Evolutionary conservation across 2,329 filamentous ascomycete genomes (phyloP).

Genomic region (Allantophomopsis cytisporea): DNA sequence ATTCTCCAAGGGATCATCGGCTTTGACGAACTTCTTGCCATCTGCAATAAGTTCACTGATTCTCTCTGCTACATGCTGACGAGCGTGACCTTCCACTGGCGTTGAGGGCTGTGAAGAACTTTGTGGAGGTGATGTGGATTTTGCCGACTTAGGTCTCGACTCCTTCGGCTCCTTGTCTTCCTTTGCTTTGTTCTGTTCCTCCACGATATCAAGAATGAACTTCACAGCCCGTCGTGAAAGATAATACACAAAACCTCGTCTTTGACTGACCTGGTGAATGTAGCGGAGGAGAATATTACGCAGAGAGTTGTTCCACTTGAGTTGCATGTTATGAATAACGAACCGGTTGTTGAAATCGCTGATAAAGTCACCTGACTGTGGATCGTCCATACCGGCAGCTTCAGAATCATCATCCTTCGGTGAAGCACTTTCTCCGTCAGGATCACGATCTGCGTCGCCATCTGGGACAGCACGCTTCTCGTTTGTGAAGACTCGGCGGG

Average conservation of each 20-base stretch:
- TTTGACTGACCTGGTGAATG: conserved; percentile 92
- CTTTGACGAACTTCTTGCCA: conserved; percentile 67
- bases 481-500: conserved; percentile 14
- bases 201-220: conserved; percentile 94
- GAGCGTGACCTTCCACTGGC: conserved; percentile 18
- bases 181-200: conserved; percentile 75
- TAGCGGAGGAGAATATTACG: conserved; percentile 95
- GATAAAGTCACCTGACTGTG: conserved; percentile 65
- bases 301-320: conserved; percentile 97
- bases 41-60: conserved; percentile 80
- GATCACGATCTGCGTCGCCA: conserved; percentile 22
- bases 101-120: conserved; percentile 9
- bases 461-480: conserved; percentile 12
- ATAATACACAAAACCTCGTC: conserved; percentile 94
- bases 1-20: conserved; percentile 35
- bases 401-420: conserved; percentile 24
- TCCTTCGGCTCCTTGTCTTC: conserved; percentile 19
- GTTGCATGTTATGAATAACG: conserved; percentile 91
- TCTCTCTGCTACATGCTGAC: conserved; percentile 62
- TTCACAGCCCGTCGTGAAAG: conserved; percentile 91
- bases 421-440: conserved; percentile 14
- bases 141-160: conserved; percentile 12
- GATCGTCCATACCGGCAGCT: conserved; percentile 45
- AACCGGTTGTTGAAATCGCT: conserved; percentile 98
- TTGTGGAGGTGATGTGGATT: conserved; percentile 8